A percentile compares a stretch with the other conserved stretches of the same genome.
Evolutionary conservation across 768 basidiomycete species (phyloP).

Genomic region (Leccinum broughii): DNA sequence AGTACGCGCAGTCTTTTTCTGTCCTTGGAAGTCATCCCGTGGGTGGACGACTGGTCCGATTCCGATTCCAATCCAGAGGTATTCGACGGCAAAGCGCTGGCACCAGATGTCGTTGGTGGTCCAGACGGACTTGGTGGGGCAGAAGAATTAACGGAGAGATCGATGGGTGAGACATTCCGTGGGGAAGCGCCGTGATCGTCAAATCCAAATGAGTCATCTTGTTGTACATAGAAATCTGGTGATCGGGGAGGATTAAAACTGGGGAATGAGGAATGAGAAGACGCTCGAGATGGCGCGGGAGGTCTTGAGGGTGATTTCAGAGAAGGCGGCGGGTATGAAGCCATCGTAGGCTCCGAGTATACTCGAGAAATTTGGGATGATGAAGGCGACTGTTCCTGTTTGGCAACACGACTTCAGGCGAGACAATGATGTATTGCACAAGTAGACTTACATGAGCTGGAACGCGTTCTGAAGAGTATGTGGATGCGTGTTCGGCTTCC

Average conservation of each 20-base stretch:
- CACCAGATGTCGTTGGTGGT: constrained; percentile 19
- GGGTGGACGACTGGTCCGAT: constrained; percentile 18
- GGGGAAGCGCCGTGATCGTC: constrained; percentile 7
- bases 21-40: constrained; percentile 30
- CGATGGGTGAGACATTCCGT: constrained; percentile 7
- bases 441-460: constrained; percentile 15
- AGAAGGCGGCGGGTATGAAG: constrained; percentile 6
- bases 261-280: constrained; percentile 11
- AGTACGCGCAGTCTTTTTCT: constrained; percentile 41
- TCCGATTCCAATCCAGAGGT: constrained; percentile 18
- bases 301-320: constrained; percentile 5
- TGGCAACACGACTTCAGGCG: neutral
- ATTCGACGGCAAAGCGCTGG: constrained; percentile 18
- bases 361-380: constrained; percentile 7
- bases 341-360: constrained; percentile 14
- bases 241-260: constrained; percentile 4
- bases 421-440: neutral
- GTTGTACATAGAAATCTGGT: constrained; percentile 16
- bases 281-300: constrained; percentile 2
- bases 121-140: constrained; percentile 18
- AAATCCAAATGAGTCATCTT: constrained; percentile 16
- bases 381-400: constrained; percentile 13
- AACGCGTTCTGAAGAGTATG: neutral
- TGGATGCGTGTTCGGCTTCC: neutral
- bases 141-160: constrained; percentile 4